Percentiles rank a stretch among this genome's conserved stretches.
Conservation (phyloP, 768 basidiomycete species). For the Boletus pseudopeckii region DNA sequence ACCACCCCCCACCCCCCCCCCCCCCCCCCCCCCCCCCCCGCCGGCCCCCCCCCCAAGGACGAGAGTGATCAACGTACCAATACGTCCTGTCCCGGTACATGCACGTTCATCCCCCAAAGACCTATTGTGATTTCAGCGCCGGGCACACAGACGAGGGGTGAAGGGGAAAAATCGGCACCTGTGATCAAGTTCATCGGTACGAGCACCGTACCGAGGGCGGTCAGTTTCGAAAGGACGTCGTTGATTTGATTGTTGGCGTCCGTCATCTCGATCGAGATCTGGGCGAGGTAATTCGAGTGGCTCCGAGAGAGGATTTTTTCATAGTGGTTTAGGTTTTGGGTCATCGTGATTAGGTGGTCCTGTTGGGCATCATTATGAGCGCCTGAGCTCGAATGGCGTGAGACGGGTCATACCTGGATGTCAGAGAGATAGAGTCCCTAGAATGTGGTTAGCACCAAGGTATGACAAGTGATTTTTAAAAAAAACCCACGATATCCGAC, state of each 20-base stretch:
- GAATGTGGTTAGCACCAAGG: background rate
- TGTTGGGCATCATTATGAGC: conserved; percentile 23
- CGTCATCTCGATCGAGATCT: conserved; percentile 99
- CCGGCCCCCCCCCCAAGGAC: too few relatives aligned
- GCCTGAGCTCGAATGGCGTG: background rate
- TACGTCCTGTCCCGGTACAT: conserved; percentile 82
- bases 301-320: conserved; percentile 99
- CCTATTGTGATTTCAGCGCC: conserved; percentile 33
- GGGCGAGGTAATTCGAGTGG: conserved; percentile 98
- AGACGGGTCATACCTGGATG: conserved; percentile 61
- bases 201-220: conserved; percentile 94
- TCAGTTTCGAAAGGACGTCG: conserved; percentile 94
- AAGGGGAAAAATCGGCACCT: conserved; percentile 40
- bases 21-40: too few relatives aligned
- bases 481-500: conserved; percentile 76
- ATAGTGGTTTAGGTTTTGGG: conserved; percentile 98
- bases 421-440: conserved; percentile 94
- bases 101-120: conserved; percentile 99
- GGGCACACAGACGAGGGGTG: too few relatives aligned
- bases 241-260: conserved; percentile 99
- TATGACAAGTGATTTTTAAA: background rate
- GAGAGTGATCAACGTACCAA: conserved; percentile 26
- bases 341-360: conserved; percentile 99
- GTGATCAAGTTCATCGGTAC: conserved; percentile 98
- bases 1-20: too few relatives aligned